Percentiles rank a stretch among this genome's conserved stretches.
Evolutionary conservation across 768 basidiomycete genomes (phyloP).

Genomic region (Russula virescens): DNA sequence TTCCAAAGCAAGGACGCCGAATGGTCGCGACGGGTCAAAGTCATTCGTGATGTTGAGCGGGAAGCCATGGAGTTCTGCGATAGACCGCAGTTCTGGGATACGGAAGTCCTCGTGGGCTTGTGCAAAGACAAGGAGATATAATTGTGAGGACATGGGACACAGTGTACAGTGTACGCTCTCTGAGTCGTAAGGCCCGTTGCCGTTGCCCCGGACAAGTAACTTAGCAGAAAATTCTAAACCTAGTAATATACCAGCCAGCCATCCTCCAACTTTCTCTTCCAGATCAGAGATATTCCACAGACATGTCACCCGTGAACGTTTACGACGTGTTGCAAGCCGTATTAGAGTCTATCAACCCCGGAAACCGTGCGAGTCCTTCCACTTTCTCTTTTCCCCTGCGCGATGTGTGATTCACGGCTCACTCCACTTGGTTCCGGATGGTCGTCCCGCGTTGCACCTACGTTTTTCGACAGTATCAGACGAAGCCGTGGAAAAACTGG

Average conservation of each 20-base stretch:
- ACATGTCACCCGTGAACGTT: conserved; percentile 5
- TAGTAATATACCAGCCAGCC: too few relatives aligned
- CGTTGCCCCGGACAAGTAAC: too few relatives aligned
- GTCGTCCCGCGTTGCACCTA: too few relatives aligned
- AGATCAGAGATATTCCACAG: background rate
- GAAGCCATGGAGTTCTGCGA: conserved; percentile 72
- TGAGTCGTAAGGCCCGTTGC: too few relatives aligned
- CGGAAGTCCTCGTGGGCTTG: conserved; percentile 79
- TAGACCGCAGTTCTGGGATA: conserved; percentile 72
- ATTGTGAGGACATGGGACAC: conserved; percentile 6
- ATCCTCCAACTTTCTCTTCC: too few relatives aligned
- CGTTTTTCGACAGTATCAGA: conserved; percentile 37
- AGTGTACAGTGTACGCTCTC: too few relatives aligned
- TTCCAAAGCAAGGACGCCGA: conserved; percentile 65
- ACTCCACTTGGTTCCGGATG: too few relatives aligned
- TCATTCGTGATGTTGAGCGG: conserved; percentile 41
- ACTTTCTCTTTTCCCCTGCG: background rate
- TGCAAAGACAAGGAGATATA: conserved; percentile 70
- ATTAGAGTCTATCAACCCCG: conserved; percentile 30
- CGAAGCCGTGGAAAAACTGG: conserved; percentile 50
- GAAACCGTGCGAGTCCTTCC: conserved; percentile 30
- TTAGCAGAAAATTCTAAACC: too few relatives aligned
- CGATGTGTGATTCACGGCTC: background rate
- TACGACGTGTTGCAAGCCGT: conserved; percentile 19
- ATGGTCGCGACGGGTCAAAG: conserved; percentile 56